Base-by-base conservation (phyloP, 257 asterid genomes). In the Jasminum sambac region DNA sequence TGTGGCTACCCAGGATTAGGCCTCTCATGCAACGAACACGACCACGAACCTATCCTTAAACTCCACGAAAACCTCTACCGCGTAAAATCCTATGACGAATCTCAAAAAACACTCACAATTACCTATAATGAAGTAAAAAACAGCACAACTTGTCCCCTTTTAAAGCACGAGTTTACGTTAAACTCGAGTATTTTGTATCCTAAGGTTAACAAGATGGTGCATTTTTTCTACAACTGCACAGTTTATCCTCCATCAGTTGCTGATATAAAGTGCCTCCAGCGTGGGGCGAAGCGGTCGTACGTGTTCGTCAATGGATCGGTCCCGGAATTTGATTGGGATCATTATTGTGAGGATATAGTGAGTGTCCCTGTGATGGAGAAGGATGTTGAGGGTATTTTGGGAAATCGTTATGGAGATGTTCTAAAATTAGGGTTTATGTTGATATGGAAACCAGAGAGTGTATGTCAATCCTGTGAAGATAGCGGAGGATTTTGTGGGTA, bases 401-500 rank as follows among this genome's bases (percentile, higher is more conserved):
- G 11, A 17, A 71, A 43, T 19, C 63, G 8, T 34, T 62, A 19
- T 62, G 63, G 39, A 41, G 39, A 34, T 26, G 69, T 26, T 24
- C 23, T 71, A 69, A 38, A 26, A 25, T 12, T 43, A 43, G 75
- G 75, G 50, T 62, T 43, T 59, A 44, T 30, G 50, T 43, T 71
- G 38, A 19, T 63, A 43, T 71, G 75, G 75, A 71, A 71, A 61
- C 13, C 62, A 14, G 69, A 61, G 25, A 24, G 9, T 43, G 68
- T 44, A 42, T 71, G 75, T 30, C 44, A 71, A 30, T 46, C 48
- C 19, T 71, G 69, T 71, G 75, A 71, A 69, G 63, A 30, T 25
- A 62, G 43, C 16, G 75, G 69, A 6, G 75, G 75, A 11, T 44
- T 61, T 62, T 71, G 75, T 62, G 69, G 75, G 44, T 65, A 58